phyloP scores from a whole-genome alignment of 2,329 filamentous ascomycete species.

The Fusarium tuaranense region DNA sequence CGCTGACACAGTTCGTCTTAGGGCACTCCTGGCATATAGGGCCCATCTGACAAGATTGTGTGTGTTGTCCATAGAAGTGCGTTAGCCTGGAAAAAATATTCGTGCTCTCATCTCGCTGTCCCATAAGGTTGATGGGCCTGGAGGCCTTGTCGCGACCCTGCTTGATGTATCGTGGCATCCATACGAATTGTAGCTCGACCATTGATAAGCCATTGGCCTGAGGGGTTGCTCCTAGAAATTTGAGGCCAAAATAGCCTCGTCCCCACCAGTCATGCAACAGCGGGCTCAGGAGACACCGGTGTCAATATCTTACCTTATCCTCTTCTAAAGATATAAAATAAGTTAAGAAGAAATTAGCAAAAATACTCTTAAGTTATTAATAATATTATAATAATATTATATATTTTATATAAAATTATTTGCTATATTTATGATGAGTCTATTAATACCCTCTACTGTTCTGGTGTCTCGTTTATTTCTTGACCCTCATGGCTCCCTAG shows the following conservation, averaged over 20 bases:
- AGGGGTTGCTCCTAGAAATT: not conserved
- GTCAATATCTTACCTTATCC: too few species aligned
- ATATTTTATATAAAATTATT: too few species aligned
- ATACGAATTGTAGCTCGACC: not conserved
- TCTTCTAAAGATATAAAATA: too few species aligned
- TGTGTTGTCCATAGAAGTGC: not conserved
- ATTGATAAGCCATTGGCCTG: too few species aligned
- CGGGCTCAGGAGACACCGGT: not conserved
- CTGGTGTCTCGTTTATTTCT: too few species aligned
- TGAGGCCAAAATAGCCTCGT: not conserved
- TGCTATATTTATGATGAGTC: too few species aligned
- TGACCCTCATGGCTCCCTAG: too few species aligned
- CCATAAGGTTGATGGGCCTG: not conserved
- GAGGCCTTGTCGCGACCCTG: not conserved
- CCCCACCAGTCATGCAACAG: not conserved
- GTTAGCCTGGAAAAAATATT: not conserved
- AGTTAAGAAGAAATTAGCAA: too few species aligned
- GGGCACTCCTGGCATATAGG: not conserved
- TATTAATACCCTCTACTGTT: too few species aligned
- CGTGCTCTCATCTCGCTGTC: not conserved
- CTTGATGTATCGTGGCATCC: not conserved
- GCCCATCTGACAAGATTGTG: not conserved
- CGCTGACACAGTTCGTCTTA: not conserved
- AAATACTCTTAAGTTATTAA: too few species aligned
- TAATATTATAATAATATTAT: too few species aligned